These are phyloP conservation scores for Tulasnella sp. DNA, from an alignment of 768 basidiomycete species.

Conservation along the genomic window DNA sequence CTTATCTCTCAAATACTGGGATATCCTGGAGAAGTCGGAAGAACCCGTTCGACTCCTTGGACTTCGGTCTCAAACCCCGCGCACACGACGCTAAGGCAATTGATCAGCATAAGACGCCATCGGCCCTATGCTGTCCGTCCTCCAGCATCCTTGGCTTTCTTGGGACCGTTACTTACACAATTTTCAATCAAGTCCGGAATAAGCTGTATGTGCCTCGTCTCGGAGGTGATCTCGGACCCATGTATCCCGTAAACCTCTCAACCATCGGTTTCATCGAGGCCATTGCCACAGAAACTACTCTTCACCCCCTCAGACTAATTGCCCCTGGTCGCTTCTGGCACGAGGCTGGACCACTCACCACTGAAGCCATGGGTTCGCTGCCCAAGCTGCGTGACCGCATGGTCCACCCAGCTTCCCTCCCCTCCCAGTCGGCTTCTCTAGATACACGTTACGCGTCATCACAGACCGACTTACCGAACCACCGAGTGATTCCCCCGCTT, in stretches of 20 bases:
- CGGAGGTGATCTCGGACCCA: not conserved
- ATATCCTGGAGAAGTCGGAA: not conserved
- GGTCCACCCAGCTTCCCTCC: not conserved
- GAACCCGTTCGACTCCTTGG: not conserved
- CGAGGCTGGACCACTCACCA: not conserved
- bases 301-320: not conserved
- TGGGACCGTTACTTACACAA: too few species aligned
- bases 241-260: not conserved
- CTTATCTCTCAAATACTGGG: not conserved
- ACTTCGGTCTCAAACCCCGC: not conserved
- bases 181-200: not conserved
- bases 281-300: not conserved
- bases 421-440: not conserved
- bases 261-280: not conserved
- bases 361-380: not conserved
- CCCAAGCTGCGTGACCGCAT: not conserved
- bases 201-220: not conserved
- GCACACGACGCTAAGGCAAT: not conserved
- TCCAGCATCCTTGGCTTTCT: not conserved
- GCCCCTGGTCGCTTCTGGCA: not conserved
- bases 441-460: not conserved
- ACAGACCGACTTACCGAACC: not conserved
- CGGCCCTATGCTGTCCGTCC: not conserved
- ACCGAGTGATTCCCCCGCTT: not conserved
- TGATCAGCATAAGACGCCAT: not conserved